phyloP scores from a whole-genome alignment of 2,329 filamentous ascomycete genomes.

The Chaetomiaceae sp. region DNA sequence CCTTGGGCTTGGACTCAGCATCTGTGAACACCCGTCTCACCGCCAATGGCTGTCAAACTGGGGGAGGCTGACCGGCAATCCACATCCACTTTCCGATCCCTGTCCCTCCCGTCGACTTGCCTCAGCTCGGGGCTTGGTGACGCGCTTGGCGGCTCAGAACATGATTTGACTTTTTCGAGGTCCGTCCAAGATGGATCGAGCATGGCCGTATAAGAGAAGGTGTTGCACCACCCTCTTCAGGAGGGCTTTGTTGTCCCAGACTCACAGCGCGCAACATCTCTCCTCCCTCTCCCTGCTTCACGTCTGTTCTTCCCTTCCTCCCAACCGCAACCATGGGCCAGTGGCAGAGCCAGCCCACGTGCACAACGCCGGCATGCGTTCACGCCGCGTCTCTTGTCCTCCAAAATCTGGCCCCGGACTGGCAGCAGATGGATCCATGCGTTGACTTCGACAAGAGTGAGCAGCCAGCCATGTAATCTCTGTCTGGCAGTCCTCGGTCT shows the following conservation, averaged over 20 bases:
- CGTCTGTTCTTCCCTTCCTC: background rate
- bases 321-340: constrained; percentile 17
- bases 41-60: background rate
- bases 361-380: constrained; percentile 57
- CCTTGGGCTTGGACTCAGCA: constrained; percentile 1
- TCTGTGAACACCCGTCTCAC: background rate
- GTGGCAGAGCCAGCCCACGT: constrained; percentile 34
- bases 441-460: constrained; percentile 58
- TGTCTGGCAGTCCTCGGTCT: too few species aligned
- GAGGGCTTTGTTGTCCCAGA: background rate
- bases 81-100: background rate
- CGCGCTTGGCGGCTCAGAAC: background rate
- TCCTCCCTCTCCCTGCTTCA: background rate
- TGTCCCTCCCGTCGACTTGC: background rate
- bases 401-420: constrained; percentile 49
- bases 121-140: background rate
- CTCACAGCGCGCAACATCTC: background rate
- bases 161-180: background rate
- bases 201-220: background rate
- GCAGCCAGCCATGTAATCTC: background rate
- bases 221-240: background rate
- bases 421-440: constrained; percentile 62
- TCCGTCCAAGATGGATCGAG: background rate
- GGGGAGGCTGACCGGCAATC: constrained; percentile 1
- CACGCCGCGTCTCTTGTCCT: constrained; percentile 57